phyloP scores from a whole-genome alignment of 2,329 filamentous ascomycete genomes.

The Colletotrichum liriopes region DNA sequence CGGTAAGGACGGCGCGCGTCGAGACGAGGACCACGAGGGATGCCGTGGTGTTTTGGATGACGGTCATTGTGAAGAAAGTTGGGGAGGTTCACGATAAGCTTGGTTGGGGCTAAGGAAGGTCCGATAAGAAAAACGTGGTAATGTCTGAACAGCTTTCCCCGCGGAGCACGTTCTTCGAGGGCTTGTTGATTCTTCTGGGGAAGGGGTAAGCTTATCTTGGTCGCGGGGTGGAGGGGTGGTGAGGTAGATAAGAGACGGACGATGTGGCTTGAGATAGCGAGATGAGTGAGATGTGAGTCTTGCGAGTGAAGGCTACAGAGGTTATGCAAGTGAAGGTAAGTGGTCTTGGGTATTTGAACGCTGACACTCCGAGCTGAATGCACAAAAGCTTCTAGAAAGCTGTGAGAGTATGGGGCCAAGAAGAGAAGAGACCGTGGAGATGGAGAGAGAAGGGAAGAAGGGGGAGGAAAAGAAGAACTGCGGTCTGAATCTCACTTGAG shows the following conservation, averaged over 20 bases:
- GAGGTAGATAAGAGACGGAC: constrained; percentile 12
- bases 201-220: constrained; percentile 33
- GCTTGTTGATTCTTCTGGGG: not conserved
- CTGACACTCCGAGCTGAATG: not conserved
- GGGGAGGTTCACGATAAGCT: constrained; percentile 19
- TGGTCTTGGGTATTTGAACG: not conserved
- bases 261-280: constrained; percentile 17
- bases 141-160: constrained; percentile 19
- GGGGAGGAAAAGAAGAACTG: not conserved
- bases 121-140: constrained; percentile 15
- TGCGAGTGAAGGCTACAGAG: not conserved
- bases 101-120: constrained; percentile 18
- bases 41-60: constrained; percentile 49
- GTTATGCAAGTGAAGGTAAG: not conserved
- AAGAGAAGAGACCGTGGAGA: constrained; percentile 1
- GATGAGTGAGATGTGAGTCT: not conserved
- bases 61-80: constrained; percentile 50
- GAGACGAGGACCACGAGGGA: constrained; percentile 84
- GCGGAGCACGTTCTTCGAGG: constrained; percentile 11
- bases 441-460: not conserved
- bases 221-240: constrained; percentile 29
- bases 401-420: not conserved
- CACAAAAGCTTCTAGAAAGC: not conserved
- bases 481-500: constrained; percentile 5
- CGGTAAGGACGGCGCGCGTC: constrained; percentile 84